These are phyloP conservation scores for Cystofilobasidium capitatum DNA, from an alignment of 768 basidiomycete genomes.

Conservation along the genomic window DNA sequence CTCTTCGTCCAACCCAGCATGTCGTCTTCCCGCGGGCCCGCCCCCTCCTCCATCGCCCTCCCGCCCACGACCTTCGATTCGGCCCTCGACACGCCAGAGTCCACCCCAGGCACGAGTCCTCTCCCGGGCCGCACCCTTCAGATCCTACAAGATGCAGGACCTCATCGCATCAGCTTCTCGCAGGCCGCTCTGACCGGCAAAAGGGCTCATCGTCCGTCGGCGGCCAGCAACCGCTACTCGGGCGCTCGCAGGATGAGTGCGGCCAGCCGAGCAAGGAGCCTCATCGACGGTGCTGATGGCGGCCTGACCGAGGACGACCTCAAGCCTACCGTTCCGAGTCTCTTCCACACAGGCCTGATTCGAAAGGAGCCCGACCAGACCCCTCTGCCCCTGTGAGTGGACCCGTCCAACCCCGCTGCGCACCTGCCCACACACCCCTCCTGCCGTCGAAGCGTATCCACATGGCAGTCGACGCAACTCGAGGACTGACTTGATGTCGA, in stretches of 20 bases:
- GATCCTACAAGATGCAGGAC: neutral
- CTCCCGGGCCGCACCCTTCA: neutral
- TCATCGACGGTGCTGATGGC: neutral
- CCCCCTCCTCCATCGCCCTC: neutral
- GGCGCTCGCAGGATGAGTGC: neutral
- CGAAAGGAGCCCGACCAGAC: slow-evolving; percentile 25
- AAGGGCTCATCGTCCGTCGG: neutral
- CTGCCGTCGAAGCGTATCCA: no score
- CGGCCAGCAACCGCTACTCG: neutral
- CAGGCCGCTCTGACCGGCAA: neutral
- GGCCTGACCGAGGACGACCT: slow-evolving; percentile 5
- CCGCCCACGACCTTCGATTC: neutral
- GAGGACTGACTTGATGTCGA: neutral
- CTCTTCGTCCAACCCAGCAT: neutral
- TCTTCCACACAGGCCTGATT: slow-evolving; percentile 21
- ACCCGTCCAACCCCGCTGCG: no score
- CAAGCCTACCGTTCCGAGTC: slow-evolving; percentile 11
- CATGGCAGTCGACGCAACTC: no score
- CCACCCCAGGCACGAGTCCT: neutral
- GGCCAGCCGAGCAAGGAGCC: neutral
- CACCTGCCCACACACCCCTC: neutral
- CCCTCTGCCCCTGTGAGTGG: slow-evolving; percentile 18
- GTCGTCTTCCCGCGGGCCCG: neutral
- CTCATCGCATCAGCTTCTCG: slow-evolving; percentile 4
- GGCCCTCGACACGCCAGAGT: neutral